Percentiles rank a stretch among this genome's conserved stretches.
Conservation (phyloP, 306 rosid genomes). For the Glycine tomentella region DNA sequence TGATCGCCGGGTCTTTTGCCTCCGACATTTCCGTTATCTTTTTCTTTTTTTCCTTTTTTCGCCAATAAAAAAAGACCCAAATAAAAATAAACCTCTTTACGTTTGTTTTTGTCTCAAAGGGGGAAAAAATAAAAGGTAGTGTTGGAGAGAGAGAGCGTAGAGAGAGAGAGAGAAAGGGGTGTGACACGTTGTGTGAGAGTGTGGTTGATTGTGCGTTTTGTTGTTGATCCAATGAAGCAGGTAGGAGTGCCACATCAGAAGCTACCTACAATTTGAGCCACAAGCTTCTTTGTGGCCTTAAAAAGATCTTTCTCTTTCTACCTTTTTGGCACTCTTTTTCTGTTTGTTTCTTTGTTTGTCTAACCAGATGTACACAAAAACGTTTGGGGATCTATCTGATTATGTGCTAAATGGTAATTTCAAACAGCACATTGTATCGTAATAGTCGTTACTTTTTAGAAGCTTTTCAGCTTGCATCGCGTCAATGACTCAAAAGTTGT, state of each 20-base stretch:
- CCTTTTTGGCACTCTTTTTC: conserved; percentile 37
- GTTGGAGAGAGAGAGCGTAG: conserved; percentile 27
- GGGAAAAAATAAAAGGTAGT: not conserved
- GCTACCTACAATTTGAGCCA: conserved; percentile 46
- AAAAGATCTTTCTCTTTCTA: conserved; percentile 50
- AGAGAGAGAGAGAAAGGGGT: conserved; percentile 13
- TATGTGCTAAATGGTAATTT: not conserved
- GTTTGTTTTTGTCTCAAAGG: conserved; percentile 24
- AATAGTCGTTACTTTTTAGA: not conserved
- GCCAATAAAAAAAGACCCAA: not conserved
- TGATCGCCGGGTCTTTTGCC: conserved; percentile 62
- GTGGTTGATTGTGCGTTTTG: conserved; percentile 33
- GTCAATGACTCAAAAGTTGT: not conserved
- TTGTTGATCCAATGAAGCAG: conserved; percentile 48
- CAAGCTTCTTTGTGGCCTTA: conserved; percentile 46
- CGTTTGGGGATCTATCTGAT: not conserved
- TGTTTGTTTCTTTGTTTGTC: not conserved
- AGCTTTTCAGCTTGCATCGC: not conserved
- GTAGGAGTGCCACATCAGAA: conserved; percentile 51
- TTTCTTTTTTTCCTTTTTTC: not conserved
- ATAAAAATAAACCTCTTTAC: not conserved
- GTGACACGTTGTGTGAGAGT: conserved; percentile 52
- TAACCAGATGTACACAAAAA: not conserved
- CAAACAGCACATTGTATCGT: not conserved
- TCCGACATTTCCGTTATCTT: conserved; percentile 56